Evolutionary conservation across 176 grass and related monocot genomes (phyloP).

Genomic region (Oryza rufipogon): DNA sequence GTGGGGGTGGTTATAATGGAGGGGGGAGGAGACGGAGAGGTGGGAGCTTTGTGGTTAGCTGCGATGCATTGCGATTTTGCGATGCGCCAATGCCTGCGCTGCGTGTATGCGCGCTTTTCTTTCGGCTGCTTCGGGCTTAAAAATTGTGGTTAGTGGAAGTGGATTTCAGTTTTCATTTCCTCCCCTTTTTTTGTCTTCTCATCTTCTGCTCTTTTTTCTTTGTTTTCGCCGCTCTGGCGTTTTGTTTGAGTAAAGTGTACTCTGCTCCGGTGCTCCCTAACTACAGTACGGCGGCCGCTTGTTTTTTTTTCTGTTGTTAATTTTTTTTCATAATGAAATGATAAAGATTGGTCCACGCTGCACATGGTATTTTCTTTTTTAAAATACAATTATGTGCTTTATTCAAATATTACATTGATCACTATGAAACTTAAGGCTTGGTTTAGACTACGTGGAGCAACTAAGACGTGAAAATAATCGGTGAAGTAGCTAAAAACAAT

Average conservation of each 20-base stretch:
- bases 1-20: constrained; percentile 68
- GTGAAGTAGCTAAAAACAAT: too few species aligned
- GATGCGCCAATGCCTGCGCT: not conserved
- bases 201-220: not conserved
- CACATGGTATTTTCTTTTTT: not conserved
- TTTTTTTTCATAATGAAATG: not conserved
- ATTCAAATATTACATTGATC: not conserved
- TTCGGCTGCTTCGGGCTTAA: constrained; percentile 47
- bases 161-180: constrained; percentile 27
- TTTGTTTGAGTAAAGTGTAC: constrained; percentile 52
- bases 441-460: too few species aligned
- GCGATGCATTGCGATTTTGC: not conserved
- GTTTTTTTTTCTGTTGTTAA: not conserved
- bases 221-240: constrained; percentile 17
- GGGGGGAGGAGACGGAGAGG: constrained; percentile 27
- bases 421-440: too few species aligned
- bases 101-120: constrained; percentile 35
- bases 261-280: constrained; percentile 28
- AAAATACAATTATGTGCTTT: not conserved
- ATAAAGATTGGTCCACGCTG: not conserved
- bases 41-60: constrained; percentile 38
- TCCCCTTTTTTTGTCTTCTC: not conserved
- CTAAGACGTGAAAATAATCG: too few species aligned
- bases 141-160: constrained; percentile 55
- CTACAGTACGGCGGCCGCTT: constrained; percentile 19